These are phyloP conservation scores for Zygnema cylindricum DNA, from an alignment of 139 green algal species.

Conservation along the genomic window DNA sequence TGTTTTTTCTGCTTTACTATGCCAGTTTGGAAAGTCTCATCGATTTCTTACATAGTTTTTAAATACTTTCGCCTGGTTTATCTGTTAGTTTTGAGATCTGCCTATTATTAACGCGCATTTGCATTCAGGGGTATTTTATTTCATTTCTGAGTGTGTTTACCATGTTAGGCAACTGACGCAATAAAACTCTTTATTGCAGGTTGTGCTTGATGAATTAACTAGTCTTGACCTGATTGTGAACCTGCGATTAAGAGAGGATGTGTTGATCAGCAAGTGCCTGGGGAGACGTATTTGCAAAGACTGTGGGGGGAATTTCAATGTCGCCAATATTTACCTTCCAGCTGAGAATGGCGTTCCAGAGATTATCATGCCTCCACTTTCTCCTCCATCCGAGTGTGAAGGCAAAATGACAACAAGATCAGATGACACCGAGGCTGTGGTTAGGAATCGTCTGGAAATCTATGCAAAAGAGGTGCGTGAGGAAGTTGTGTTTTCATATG, in stretches of 20 bases:
- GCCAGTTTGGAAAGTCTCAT: too few species aligned
- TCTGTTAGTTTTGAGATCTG: too few species aligned
- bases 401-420: conserved; percentile 76
- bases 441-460: conserved; percentile 83
- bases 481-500: too few species aligned
- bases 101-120: too few species aligned
- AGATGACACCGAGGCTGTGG: conserved; percentile 88
- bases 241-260: conserved; percentile 82
- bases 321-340: conserved; percentile 90
- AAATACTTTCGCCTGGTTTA: too few species aligned
- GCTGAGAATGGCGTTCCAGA: conserved; percentile 62
- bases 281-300: conserved; percentile 84
- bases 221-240: conserved; percentile 87
- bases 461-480: conserved; percentile 51
- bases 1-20: too few species aligned
- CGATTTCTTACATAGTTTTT: too few species aligned
- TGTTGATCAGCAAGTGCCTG: conserved; percentile 86
- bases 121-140: too few species aligned
- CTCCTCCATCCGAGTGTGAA: conserved; percentile 76
- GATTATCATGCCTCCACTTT: conserved; percentile 90
- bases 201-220: conserved; percentile 70
- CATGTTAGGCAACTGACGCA: too few species aligned
- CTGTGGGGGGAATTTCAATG: conserved; percentile 94
- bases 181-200: conserved; percentile 64
- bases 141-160: too few species aligned